A percentile compares a stretch with the other conserved stretches of the same genome.
Evolutionary conservation across 2,329 filamentous ascomycete genomes (phyloP).

Genomic region (Talaromyces sp.): DNA sequence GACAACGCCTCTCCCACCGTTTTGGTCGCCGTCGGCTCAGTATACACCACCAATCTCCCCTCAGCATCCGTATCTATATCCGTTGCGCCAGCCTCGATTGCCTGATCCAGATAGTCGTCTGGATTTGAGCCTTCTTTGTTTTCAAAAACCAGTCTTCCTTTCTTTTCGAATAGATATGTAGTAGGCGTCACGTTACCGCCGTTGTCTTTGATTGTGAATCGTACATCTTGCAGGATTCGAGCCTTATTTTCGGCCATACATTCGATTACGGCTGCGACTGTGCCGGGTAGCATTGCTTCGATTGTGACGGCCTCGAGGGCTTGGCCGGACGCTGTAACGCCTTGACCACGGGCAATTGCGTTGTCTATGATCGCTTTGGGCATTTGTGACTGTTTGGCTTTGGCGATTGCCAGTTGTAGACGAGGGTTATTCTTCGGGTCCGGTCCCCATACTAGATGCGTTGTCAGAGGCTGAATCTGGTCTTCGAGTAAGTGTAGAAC

Average conservation of each 20-base stretch:
- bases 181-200: slow-evolving; percentile 72
- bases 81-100: slow-evolving; percentile 76
- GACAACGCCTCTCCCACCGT: slow-evolving; percentile 64
- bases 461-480: background rate
- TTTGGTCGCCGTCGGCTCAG: slow-evolving; percentile 64
- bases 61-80: slow-evolving; percentile 59
- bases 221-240: slow-evolving; percentile 71
- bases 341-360: slow-evolving; percentile 85
- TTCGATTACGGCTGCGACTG: slow-evolving; percentile 75
- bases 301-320: slow-evolving; percentile 74
- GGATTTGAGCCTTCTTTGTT: slow-evolving; percentile 56
- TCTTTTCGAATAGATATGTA: slow-evolving; percentile 79
- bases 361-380: slow-evolving; percentile 81
- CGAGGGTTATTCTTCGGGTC: slow-evolving; percentile 72
- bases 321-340: slow-evolving; percentile 70
- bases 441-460: slow-evolving; percentile 66
- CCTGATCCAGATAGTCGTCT: slow-evolving; percentile 74
- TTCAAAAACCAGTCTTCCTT: slow-evolving; percentile 71
- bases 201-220: slow-evolving; percentile 66
- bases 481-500: slow-evolving; percentile 24
- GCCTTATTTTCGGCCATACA: slow-evolving; percentile 79
- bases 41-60: slow-evolving; percentile 70
- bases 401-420: slow-evolving; percentile 68
- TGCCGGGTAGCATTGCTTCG: slow-evolving; percentile 76
- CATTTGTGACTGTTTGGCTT: slow-evolving; percentile 81